These are phyloP conservation scores for Blastobotrys peoriensis DNA, from an alignment of 805 yeast species.

Conservation along the genomic window DNA sequence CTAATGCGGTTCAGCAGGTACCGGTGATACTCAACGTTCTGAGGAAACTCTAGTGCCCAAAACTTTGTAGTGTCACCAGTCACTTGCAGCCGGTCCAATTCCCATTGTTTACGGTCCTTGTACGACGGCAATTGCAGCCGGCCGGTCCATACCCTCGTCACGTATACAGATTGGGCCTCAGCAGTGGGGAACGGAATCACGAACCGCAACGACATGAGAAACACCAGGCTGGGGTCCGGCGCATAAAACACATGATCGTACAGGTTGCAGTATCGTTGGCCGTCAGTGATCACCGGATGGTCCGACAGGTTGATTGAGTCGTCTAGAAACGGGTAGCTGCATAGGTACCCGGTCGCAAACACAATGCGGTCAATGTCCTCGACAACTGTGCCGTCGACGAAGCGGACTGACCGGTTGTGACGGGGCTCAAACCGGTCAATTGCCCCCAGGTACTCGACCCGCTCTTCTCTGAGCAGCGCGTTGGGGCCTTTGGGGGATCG, in stretches of 20 bases:
- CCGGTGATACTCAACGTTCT: slow-evolving; percentile 1
- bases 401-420: slow-evolving; percentile 31
- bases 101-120: neutral
- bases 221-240: slow-evolving; percentile 57
- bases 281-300: slow-evolving; percentile 39
- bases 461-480: neutral
- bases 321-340: slow-evolving; percentile 54
- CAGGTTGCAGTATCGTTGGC: slow-evolving; percentile 43
- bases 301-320: slow-evolving; percentile 25
- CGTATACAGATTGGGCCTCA: slow-evolving; percentile 58
- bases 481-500: slow-evolving; percentile 28
- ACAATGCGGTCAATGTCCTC: slow-evolving; percentile 50
- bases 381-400: slow-evolving; percentile 44
- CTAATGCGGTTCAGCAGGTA: neutral
- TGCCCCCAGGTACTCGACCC: neutral
- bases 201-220: slow-evolving; percentile 43
- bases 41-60: neutral
- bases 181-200: slow-evolving; percentile 30
- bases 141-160: slow-evolving; percentile 57
- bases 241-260: slow-evolving; percentile 56
- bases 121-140: slow-evolving; percentile 44
- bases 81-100: neutral
- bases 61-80: slow-evolving; percentile 2
- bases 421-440: slow-evolving; percentile 1
- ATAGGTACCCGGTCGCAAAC: slow-evolving; percentile 72